Evolutionary conservation across 129 eudicot genomes (phyloP).

Genomic region (Centaurea solstitialis): DNA sequence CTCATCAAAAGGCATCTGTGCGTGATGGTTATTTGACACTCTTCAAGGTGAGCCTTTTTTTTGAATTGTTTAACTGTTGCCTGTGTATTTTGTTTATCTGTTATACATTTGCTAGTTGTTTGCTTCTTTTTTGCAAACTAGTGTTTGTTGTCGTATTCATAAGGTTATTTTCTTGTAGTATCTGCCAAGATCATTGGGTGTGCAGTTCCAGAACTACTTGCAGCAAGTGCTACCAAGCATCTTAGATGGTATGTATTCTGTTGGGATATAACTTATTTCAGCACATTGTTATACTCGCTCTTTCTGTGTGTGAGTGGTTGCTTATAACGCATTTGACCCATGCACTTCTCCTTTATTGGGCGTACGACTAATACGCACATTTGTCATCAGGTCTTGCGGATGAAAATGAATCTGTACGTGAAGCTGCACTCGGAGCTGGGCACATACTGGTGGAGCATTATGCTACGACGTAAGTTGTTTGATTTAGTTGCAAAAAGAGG

Average conservation of each 20-base stretch:
- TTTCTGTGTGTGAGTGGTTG: not conserved
- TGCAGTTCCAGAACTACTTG: constrained; percentile 92
- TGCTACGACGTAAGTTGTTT: constrained; percentile 78
- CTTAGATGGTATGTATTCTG: constrained; percentile 65
- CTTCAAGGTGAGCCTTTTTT: constrained; percentile 60
- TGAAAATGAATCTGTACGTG: constrained; percentile 99
- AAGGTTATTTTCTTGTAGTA: constrained; percentile 44
- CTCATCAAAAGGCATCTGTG: constrained; percentile 91
- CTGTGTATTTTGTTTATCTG: not conserved
- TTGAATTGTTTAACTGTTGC: not conserved
- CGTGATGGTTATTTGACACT: constrained; percentile 95
- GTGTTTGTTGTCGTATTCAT: not conserved
- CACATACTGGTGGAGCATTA: constrained; percentile 98
- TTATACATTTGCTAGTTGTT: not conserved
- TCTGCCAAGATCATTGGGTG: constrained; percentile 93
- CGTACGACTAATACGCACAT: constrained; percentile 11
- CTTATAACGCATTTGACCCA: not conserved
- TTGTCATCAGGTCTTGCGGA: constrained; percentile 85
- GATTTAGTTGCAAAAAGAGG: not conserved
- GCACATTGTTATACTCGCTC: not conserved
- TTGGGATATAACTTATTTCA: not conserved
- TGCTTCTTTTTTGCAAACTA: not conserved
- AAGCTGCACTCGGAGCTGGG: constrained; percentile 97
- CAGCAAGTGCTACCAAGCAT: constrained; percentile 94
- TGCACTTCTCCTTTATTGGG: not conserved